These are phyloP conservation scores for Clitopilus hobsonii DNA, from an alignment of 768 basidiomycete species.

Conservation along the genomic window DNA sequence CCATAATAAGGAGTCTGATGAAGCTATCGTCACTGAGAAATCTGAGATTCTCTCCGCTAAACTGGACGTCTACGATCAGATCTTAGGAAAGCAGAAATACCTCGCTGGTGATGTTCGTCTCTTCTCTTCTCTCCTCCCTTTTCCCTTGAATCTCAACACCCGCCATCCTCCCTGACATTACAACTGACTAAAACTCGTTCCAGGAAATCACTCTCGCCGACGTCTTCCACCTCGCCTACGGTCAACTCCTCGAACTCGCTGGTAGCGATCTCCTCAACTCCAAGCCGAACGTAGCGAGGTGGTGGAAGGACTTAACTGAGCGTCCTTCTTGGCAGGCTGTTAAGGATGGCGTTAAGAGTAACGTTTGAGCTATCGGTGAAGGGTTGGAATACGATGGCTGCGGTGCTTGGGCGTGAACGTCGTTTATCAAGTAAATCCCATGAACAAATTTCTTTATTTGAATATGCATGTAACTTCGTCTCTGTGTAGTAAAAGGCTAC, in stretches of 20 bases:
- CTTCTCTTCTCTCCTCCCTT: not conserved
- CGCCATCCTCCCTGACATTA: too few species aligned
- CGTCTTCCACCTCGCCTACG: not conserved
- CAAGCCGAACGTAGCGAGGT: not conserved
- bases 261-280: not conserved
- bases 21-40: not conserved
- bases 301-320: not conserved
- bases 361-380: too few species aligned
- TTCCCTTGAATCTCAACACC: too few species aligned
- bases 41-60: not conserved
- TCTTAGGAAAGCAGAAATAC: constrained; percentile 5
- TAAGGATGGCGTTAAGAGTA: constrained; percentile 9
- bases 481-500: too few species aligned
- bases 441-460: too few species aligned
- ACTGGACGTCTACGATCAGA: constrained; percentile 2
- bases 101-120: constrained; percentile 4
- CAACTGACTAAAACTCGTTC: not conserved
- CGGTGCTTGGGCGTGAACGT: too few species aligned
- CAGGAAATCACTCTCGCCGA: not conserved
- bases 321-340: not conserved
- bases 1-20: too few species aligned
- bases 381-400: too few species aligned
- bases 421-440: too few species aligned
- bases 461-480: too few species aligned
- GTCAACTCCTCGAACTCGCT: not conserved